phyloP scores from a whole-genome alignment of 176 grass and related monocot species.

The Avena eriantha region DNA sequence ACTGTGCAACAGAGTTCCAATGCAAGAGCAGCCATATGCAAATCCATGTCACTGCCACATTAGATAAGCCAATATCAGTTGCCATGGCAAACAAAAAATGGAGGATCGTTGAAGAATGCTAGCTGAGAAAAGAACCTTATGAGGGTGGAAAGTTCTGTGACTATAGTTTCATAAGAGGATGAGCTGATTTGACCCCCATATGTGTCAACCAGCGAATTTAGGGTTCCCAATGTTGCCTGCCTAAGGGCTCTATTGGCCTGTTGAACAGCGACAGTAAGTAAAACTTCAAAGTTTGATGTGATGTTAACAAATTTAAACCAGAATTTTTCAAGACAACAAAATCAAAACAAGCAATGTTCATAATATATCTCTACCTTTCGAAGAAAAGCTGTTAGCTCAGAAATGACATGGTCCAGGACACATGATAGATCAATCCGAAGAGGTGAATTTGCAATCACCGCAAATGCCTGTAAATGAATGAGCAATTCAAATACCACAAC shows the following conservation, averaged over 20 bases:
- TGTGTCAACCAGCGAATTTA: slow-evolving; percentile 6
- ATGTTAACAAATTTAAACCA: neutral
- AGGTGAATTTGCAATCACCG: neutral
- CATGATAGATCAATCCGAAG: neutral
- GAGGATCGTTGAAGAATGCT: neutral
- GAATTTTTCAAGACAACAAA: neutral
- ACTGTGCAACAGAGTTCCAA: slow-evolving; percentile 10
- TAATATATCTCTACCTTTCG: slow-evolving; percentile 1
- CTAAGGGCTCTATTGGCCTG: slow-evolving; percentile 14
- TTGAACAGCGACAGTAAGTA: neutral
- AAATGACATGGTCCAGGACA: slow-evolving; percentile 1
- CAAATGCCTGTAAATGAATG: slow-evolving; percentile 7
- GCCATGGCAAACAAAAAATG: neutral
- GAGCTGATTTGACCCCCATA: slow-evolving; percentile 6
- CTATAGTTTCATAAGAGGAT: slow-evolving; percentile 3
- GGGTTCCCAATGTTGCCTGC: slow-evolving; percentile 5
- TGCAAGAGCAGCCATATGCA: slow-evolving; percentile 12
- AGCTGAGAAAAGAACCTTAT: neutral
- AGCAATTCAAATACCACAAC: neutral
- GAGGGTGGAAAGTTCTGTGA: neutral
- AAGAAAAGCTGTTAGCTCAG: slow-evolving; percentile 4
- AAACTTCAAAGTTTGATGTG: neutral
- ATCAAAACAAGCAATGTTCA: neutral
- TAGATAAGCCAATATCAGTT: neutral
- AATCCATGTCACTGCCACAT: slow-evolving; percentile 1